Base-by-base conservation (phyloP, 805 yeast genomes). In the Saccharomyces kudriavzevii region DNA sequence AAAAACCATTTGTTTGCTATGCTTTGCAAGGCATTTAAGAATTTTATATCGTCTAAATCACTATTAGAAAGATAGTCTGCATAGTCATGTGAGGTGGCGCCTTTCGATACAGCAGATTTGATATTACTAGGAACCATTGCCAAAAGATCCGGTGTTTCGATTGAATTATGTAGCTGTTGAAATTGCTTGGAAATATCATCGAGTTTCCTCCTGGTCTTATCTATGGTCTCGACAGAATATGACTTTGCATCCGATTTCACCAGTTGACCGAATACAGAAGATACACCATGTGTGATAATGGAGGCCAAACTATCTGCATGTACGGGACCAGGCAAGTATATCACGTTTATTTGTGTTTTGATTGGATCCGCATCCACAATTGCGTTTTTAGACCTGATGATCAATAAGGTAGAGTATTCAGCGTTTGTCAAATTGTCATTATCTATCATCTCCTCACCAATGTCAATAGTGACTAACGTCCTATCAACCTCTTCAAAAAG, bases 1-100 rank as follows among this genome's bases (percentile, higher is more conserved):
- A 75, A 79, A 17, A 84, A 80, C 97, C 97, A 91, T 2, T 73
- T 72, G 60, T 87, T 87, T 9, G 84, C 95, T 1, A 76, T 74
- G 2, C 75, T 67, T 52, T 94, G 95, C n/a, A 89, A 68, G 48
- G 74, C 75, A 60, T 91, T 91, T 47, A 91, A 70, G 54, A 84
- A 77, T 0, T 67, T 60, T 0, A 86, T 67, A 59, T 87, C 89
- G 1, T 70, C 58, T 0, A 80, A 59, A 4, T 75, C 59, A 0
- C 66, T 68, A 1, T 72, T 71, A 0, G 77, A 66, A 2, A 79
- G 58, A 43, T 62, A 55, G 47, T 68, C 58, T 24, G 58, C 52
- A 53, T 61, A 58, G 51, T 61, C 64, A 13, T 58, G 60, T 8
- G 54, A 24, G 1, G 55, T 56, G 1, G 77, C 74, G 5, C 74